Conservation (phyloP, 2,329 filamentous ascomycete species). For the Fusarium austroafricanum region DNA sequence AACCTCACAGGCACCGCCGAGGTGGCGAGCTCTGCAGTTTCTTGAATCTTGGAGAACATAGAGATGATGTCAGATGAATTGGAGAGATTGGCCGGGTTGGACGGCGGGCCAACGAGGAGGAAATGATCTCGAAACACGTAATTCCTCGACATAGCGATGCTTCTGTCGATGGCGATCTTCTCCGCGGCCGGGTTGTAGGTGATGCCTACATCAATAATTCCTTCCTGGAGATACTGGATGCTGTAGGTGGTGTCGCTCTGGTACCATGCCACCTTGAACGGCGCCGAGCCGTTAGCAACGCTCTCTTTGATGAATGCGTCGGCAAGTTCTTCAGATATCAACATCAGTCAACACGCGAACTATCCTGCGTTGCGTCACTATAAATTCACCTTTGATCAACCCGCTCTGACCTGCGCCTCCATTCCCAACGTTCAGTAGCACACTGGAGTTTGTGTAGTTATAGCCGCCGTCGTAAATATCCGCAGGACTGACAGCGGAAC, state of each 20-base stretch:
- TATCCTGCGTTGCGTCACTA: too few species aligned
- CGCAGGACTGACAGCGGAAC: constrained; percentile 25
- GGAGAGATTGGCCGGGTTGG: constrained; percentile 50
- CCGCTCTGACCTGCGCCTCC: constrained; percentile 54
- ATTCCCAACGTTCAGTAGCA: constrained; percentile 50
- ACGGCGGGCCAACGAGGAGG: constrained; percentile 54
- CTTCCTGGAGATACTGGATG: constrained; percentile 56
- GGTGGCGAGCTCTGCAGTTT: constrained; percentile 52
- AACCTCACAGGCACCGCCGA: constrained; percentile 54
- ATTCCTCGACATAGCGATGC: constrained; percentile 49
- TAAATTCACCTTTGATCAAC: constrained; percentile 47
- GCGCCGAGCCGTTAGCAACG: constrained; percentile 30
- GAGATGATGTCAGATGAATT: constrained; percentile 45
- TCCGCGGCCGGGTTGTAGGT: constrained; percentile 59
- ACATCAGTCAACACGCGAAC: background rate
- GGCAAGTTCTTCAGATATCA: constrained; percentile 37
- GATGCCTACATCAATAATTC: constrained; percentile 57
- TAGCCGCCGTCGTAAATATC: constrained; percentile 41
- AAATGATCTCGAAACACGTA: constrained; percentile 62
- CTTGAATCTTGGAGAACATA: constrained; percentile 52
- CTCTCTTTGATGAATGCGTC: constrained; percentile 44
- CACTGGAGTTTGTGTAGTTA: constrained; percentile 14
- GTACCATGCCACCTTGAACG: constrained; percentile 59
- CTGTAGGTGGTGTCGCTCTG: constrained; percentile 59
- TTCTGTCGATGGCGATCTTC: constrained; percentile 55